Conservation (phyloP, 331 rosid genomes). For the Saraca asoca region DNA sequence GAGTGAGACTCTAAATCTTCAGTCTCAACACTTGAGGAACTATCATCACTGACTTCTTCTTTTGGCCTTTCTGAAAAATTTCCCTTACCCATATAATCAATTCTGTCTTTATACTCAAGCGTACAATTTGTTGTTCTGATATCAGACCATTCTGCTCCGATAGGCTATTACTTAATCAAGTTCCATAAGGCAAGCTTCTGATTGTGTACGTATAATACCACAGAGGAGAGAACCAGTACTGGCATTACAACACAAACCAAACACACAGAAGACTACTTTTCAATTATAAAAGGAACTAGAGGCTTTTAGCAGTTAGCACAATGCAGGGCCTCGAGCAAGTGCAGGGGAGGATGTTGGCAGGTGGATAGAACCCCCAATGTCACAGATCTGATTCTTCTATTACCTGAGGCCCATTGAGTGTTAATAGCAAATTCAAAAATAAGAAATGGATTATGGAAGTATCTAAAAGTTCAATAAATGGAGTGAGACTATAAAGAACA, state of each 20-base stretch:
- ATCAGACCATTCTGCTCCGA: conserved; percentile 33
- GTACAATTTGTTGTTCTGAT: conserved; percentile 26
- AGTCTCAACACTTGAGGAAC: conserved; percentile 40
- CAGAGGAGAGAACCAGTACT: conserved; percentile 16
- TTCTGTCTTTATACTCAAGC: conserved; percentile 29
- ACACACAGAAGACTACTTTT: conserved; percentile 4
- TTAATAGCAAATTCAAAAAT: conserved; percentile 6
- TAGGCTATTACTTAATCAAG: conserved; percentile 18
- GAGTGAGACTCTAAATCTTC: conserved; percentile 55
- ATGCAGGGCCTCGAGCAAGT: conserved; percentile 18
- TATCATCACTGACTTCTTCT: conserved; percentile 40
- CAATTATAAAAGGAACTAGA: conserved; percentile 22
- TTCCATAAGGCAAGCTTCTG: conserved; percentile 25
- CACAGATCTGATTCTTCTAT: conserved; percentile 20
- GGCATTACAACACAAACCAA: conserved; percentile 20
- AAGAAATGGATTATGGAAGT: conserved; percentile 1
- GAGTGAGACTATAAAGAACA: background rate
- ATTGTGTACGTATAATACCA: conserved; percentile 11
- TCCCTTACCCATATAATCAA: conserved; percentile 53
- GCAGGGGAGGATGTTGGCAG: background rate
- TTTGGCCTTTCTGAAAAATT: conserved; percentile 36
- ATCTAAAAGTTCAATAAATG: background rate
- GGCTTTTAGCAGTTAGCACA: conserved; percentile 24
- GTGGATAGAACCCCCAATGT: conserved; percentile 12
- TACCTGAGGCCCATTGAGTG: conserved; percentile 29